Conservation (phyloP, 208 protist genomes). For the Naegleria gruberi region DNA sequence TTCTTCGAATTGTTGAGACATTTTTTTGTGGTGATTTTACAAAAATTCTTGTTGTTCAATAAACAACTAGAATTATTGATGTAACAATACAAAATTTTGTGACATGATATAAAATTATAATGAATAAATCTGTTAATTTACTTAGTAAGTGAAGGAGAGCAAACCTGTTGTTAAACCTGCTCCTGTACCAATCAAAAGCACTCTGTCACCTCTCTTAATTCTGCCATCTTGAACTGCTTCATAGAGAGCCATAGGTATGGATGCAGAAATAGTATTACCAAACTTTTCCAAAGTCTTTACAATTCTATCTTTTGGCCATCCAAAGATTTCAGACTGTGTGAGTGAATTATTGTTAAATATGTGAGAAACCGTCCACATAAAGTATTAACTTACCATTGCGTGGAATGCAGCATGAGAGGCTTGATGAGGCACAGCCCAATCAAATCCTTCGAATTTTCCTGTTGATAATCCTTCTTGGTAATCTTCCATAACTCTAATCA, state of each 20-base stretch:
- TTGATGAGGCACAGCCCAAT: not conserved
- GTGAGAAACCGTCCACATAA: not conserved
- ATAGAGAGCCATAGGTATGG: not conserved
- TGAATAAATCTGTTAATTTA: too few species aligned
- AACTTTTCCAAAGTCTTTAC: not conserved
- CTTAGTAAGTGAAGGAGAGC: not conserved
- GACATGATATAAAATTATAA: too few species aligned
- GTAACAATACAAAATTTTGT: too few species aligned
- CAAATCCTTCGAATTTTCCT: not conserved
- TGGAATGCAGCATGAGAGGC: not conserved
- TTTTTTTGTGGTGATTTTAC: too few species aligned
- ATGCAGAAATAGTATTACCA: not conserved
- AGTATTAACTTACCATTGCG: not conserved
- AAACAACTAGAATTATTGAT: too few species aligned
- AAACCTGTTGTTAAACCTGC: not conserved
- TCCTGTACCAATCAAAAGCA: not conserved
- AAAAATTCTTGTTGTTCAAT: too few species aligned
- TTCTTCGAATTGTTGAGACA: too few species aligned
- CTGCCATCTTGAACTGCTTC: not conserved
- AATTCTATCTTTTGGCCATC: not conserved
- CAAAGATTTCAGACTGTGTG: not conserved
- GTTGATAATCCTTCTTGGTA: not conserved
- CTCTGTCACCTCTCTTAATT: not conserved
- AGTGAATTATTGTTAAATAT: too few species aligned
- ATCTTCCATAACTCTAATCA: not conserved